Evolutionary conservation across 2,329 filamentous ascomycete genomes (phyloP), one percentile per base, ranked within the genome.

Genomic region (Scedosporium apiospermum): DNA sequence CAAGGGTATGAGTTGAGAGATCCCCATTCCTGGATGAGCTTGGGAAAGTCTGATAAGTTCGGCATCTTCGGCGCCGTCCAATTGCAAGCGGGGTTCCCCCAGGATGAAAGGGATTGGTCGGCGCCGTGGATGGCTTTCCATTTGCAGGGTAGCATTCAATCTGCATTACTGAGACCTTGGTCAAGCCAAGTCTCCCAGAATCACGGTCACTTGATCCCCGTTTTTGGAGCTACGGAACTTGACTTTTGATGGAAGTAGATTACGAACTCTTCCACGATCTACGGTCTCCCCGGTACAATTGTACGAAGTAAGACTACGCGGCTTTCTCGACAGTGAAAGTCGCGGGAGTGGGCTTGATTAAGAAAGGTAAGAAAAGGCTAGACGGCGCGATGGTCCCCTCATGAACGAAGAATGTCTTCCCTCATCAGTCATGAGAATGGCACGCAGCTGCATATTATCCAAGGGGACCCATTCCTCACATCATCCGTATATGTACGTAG

Each of bases 121-220:
- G 41, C 6, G 14, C 18, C 30, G 30, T n/a, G 21, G 27, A 21
- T 26, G 44, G 44, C 16, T 46, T 38, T 60, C 14, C 46, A 27
- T 46, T 46, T 46, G 58, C 41, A 46, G 58, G 41, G 58, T 60
- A 21, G 58, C 23, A 60, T 60, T 30, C 23, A 46, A 38, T 30
- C n/a, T 30, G 57, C 44, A 46, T 21, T 60, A 42, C 42, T 60
- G 58, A 60, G 41, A 49, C 58, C 58, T 60, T 60, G 58, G 58
- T 46, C 38, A 27, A 46, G 41, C 41, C 27, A n/a, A 60, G 38
- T 27, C 21, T 60, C 27, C 34, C 34, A 38, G 46, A 46, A 60
- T 30, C 26, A 30, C 5, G 41, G 58, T 60, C 58, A 60, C 23
- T 60, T 30, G 38, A 49, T 23, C 41, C 38, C 41, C 9, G 14